Evolutionary conservation across 1,284 basidiomycete species (phyloP).

Genomic region (Takashimella tepidaria): DNA sequence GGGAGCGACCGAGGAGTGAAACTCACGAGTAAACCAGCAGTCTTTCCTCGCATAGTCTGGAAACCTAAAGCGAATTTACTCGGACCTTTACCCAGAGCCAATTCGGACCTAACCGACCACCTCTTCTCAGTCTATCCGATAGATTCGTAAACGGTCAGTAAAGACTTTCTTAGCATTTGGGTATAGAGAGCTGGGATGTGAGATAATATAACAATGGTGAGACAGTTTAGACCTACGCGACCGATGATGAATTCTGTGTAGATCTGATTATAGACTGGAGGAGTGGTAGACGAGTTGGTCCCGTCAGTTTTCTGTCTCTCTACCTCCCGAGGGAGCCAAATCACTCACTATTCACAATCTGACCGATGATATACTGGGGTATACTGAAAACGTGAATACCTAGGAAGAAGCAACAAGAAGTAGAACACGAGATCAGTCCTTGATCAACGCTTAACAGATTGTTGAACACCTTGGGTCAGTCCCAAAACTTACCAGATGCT

Average conservation of each 20-base stretch:
- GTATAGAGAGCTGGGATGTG: not conserved
- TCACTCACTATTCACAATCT: conserved; percentile 30
- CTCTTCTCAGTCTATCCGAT: conserved; percentile 1
- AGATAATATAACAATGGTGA: not conserved
- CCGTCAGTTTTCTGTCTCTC: too few relatives aligned
- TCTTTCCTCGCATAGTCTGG: conserved; percentile 9
- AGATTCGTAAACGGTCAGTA: conserved; percentile 18
- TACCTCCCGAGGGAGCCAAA: not conserved
- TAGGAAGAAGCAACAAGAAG: conserved; percentile 6
- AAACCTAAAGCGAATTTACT: conserved; percentile 3
- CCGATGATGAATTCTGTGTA: conserved; percentile 27
- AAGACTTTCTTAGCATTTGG: conserved; percentile 11
- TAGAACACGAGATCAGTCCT: too few relatives aligned
- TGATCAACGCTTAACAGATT: too few relatives aligned
- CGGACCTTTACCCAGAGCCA: conserved; percentile 1
- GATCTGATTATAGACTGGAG: conserved; percentile 29
- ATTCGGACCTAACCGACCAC: not conserved
- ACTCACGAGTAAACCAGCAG: conserved; percentile 13
- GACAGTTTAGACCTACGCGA: conserved; percentile 11
- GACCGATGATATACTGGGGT: conserved; percentile 40
- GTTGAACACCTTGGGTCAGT: too few relatives aligned
- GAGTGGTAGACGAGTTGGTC: not conserved
- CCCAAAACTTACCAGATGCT: conserved; percentile 29
- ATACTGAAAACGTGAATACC: conserved; percentile 44
- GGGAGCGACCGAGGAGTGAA: too few relatives aligned